Evolutionary conservation across 164 flowering plant species (phyloP).

Genomic region (Berberis vulgaris): DNA sequence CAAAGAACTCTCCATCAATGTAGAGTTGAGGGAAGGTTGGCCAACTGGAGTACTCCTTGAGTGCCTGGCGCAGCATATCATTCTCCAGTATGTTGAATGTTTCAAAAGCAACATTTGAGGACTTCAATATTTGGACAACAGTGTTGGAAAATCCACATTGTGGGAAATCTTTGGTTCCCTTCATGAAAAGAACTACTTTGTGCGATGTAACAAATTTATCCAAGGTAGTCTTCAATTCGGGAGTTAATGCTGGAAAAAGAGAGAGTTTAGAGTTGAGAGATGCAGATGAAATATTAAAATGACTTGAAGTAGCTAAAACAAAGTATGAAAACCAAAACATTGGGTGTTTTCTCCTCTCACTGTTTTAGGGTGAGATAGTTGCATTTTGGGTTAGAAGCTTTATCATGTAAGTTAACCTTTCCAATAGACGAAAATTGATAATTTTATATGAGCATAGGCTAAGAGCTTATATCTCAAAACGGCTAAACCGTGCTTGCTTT

Average conservation of each 20-base stretch:
- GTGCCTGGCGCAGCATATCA: slow-evolving; percentile 71
- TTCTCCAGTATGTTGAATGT: slow-evolving; percentile 81
- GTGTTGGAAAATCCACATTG: slow-evolving; percentile 93
- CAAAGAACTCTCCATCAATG: slow-evolving; percentile 86
- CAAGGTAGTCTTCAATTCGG: slow-evolving; percentile 60
- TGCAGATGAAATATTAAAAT: too few relatives aligned
- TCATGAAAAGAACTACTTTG: slow-evolving; percentile 84
- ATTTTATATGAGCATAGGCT: too few relatives aligned
- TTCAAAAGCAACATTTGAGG: slow-evolving; percentile 72
- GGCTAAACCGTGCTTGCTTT: too few relatives aligned
- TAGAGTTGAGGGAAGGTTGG: slow-evolving; percentile 98
- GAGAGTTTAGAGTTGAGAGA: too few relatives aligned
- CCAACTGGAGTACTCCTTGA: slow-evolving; percentile 91
- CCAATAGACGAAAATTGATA: too few relatives aligned
- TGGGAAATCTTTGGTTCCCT: slow-evolving; percentile 86
- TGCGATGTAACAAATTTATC: slow-evolving; percentile 71
- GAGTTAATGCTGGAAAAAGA: slow-evolving; percentile 36
- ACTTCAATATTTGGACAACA: slow-evolving; percentile 72
- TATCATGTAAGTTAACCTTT: too few relatives aligned
- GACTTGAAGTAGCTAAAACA: too few relatives aligned
- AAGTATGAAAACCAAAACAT: too few relatives aligned
- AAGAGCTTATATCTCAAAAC: too few relatives aligned
- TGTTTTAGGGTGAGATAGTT: too few relatives aligned
- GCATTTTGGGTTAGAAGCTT: too few relatives aligned
- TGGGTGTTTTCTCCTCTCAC: too few relatives aligned